Percentiles rank a stretch among this genome's conserved stretches.
These are phyloP conservation scores for Xerocomellus dryophilus DNA, from an alignment of 768 basidiomycete genomes.

Conservation along the genomic window DNA sequence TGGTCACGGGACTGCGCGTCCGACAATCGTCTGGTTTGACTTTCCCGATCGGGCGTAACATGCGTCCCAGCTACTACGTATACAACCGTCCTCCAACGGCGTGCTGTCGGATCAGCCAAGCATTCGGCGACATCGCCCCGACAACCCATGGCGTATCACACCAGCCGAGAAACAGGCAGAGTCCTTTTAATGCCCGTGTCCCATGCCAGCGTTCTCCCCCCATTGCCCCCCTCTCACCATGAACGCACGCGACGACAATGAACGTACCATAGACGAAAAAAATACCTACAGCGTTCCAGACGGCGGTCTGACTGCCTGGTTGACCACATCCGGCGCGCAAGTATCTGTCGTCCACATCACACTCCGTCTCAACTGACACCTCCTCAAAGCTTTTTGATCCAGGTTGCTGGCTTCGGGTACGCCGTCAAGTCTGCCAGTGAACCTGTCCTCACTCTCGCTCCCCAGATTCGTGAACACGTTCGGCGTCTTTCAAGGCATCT, in stretches of 20 bases:
- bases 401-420: slow-evolving; percentile 39
- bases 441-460: background rate
- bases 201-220: background rate
- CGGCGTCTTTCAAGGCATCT: slow-evolving; percentile 40
- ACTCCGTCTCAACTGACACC: background rate
- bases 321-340: slow-evolving; percentile 24
- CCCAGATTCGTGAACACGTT: slow-evolving; percentile 36
- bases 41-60: too few species aligned
- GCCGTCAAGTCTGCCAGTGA: background rate
- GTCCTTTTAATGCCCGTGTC: background rate
- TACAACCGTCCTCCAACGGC: too few species aligned
- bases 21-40: too few species aligned
- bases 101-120: too few species aligned
- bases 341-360: background rate
- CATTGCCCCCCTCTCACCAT: background rate
- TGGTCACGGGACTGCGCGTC: too few species aligned
- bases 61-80: too few species aligned
- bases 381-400: slow-evolving; percentile 31
- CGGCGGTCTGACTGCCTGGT: slow-evolving; percentile 27
- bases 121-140: too few species aligned
- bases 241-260: background rate
- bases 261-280: background rate
- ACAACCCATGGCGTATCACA: background rate
- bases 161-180: background rate
- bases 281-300: slow-evolving; percentile 14